Evolutionary conservation across 2,329 filamentous ascomycete genomes (phyloP).

Genomic region (Cladosporium sp.): DNA sequence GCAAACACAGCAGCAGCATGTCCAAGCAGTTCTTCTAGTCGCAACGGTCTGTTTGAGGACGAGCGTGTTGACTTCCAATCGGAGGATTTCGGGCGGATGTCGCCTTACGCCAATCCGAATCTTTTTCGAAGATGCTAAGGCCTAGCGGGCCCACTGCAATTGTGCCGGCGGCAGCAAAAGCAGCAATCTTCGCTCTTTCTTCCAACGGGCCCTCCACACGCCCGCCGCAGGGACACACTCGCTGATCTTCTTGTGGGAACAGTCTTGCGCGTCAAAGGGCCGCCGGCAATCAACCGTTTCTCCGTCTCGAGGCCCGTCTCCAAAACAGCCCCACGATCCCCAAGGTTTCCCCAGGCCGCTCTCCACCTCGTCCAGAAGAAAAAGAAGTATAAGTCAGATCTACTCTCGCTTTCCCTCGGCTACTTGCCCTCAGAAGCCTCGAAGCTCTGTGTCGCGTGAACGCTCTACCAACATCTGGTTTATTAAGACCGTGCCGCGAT

Average conservation of each 20-base stretch:
- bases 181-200: neutral
- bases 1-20: neutral
- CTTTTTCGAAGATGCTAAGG: neutral
- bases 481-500: neutral
- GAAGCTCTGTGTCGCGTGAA: neutral
- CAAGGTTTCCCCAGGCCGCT: neutral
- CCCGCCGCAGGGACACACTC: neutral
- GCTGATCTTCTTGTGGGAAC: constrained; percentile 12
- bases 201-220: constrained; percentile 8
- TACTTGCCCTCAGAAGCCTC: constrained; percentile 1
- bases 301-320: neutral
- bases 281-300: constrained; percentile 2
- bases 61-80: neutral
- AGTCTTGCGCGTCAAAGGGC: constrained; percentile 4
- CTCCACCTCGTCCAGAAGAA: neutral
- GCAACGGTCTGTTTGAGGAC: neutral
- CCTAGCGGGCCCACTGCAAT: neutral
- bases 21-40: neutral
- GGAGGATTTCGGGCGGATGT: neutral
- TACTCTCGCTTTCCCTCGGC: constrained; percentile 2
- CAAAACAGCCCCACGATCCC: neutral
- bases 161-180: constrained; percentile 1
- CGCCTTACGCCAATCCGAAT: constrained; percentile 2
- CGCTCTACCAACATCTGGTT: neutral
- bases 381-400: constrained; percentile 5